Conservation (phyloP, 179 eudicot species). For the Corrigiola litoralis region DNA sequence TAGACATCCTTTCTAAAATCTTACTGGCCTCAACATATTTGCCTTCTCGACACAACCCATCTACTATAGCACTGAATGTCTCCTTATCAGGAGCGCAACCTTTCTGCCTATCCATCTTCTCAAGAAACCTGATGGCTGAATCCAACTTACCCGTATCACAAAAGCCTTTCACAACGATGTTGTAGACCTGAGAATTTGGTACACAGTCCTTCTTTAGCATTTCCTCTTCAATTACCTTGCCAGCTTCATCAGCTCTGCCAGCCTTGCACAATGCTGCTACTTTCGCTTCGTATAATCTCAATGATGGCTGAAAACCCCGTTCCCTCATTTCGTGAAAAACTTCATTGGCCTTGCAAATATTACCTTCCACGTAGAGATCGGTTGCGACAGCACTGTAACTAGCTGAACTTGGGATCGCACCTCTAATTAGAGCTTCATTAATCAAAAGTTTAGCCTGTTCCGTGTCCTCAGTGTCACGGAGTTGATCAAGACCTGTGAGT, state of each 20-base stretch:
- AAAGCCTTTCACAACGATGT: slow-evolving; percentile 48
- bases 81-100: slow-evolving; percentile 64
- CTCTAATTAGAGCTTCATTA: slow-evolving; percentile 61
- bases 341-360: slow-evolving; percentile 50
- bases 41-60: slow-evolving; percentile 59
- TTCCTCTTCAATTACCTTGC: slow-evolving; percentile 51
- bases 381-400: slow-evolving; percentile 60
- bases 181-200: slow-evolving; percentile 55
- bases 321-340: slow-evolving; percentile 56
- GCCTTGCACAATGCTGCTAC: slow-evolving; percentile 49
- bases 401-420: slow-evolving; percentile 59
- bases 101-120: slow-evolving; percentile 57
- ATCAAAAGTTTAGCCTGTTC: slow-evolving; percentile 46
- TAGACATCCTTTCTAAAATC: slow-evolving; percentile 62
- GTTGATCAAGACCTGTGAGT: slow-evolving; percentile 39
- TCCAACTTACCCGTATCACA: slow-evolving; percentile 42
- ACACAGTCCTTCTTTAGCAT: slow-evolving; percentile 62
- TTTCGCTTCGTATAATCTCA: slow-evolving; percentile 59
- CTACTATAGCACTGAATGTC: slow-evolving; percentile 47
- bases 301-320: slow-evolving; percentile 53
- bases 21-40: slow-evolving; percentile 56
- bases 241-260: slow-evolving; percentile 59
- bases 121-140: slow-evolving; percentile 47
- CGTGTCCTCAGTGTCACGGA: slow-evolving; percentile 31
- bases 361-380: slow-evolving; percentile 63